A percentile compares a stretch with the other conserved stretches of the same genome.
Conservation (phyloP, 306 rosid genomes). For the Amphicarpaea edgeworthii region DNA sequence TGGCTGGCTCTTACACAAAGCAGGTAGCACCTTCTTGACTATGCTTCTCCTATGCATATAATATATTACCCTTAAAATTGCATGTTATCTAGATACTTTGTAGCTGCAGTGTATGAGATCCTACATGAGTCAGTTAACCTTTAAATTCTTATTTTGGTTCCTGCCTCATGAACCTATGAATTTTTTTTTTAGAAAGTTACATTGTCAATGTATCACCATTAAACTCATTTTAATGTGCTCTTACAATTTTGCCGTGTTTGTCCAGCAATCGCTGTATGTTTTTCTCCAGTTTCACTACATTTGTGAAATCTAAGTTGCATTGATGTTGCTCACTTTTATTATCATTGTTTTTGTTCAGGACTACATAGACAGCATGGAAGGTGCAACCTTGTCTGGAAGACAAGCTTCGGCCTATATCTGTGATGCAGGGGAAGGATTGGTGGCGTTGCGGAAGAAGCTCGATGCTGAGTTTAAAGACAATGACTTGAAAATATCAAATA, state of each 20-base stretch:
- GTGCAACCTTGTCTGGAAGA: conserved; percentile 96
- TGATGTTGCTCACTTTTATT: conserved; percentile 29
- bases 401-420: conserved; percentile 91
- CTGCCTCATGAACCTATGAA: too few relatives aligned
- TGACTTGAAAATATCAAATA: conserved; percentile 47
- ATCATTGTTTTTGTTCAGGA: conserved; percentile 60
- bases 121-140: conserved; percentile 7
- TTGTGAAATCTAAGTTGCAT: conserved; percentile 35
- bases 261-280: conserved; percentile 1
- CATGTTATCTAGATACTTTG: conserved; percentile 13
- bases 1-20: conserved; percentile 94
- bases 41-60: conserved; percentile 14
- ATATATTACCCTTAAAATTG: conserved; percentile 10
- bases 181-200: too few relatives aligned
- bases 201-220: too few relatives aligned
- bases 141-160: not conserved
- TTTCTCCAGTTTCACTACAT: conserved; percentile 17
- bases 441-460: conserved; percentile 73
- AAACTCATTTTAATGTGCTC: not conserved
- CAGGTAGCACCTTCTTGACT: conserved; percentile 58
- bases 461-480: conserved; percentile 53
- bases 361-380: conserved; percentile 99
- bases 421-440: conserved; percentile 81
- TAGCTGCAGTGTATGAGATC: not conserved
- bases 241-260: not conserved